Evolutionary conservation across 352 stramenopile genomes (phyloP).

Genomic region (Halophytophthora batemanensis): DNA sequence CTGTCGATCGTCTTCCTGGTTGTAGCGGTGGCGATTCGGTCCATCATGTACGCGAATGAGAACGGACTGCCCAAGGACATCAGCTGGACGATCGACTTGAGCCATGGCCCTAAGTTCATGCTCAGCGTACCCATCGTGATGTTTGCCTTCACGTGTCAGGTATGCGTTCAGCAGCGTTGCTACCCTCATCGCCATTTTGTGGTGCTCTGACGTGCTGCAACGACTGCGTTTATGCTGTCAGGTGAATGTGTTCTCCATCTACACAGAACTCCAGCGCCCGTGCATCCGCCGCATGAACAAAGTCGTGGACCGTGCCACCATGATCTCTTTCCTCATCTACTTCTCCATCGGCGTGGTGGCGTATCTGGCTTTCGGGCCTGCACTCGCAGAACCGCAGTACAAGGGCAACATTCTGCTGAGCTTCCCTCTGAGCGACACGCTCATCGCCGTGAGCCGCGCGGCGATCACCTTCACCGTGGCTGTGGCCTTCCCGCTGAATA

Average conservation of each 20-base stretch:
- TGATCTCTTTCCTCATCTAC: slow-evolving; percentile 74
- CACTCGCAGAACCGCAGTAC: slow-evolving; percentile 59
- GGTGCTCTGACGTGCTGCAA: slow-evolving; percentile 6
- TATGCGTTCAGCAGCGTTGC: slow-evolving; percentile 8
- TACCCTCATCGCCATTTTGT: neutral
- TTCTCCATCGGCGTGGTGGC: slow-evolving; percentile 73
- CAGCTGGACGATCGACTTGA: slow-evolving; percentile 73
- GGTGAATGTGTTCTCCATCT: slow-evolving; percentile 88
- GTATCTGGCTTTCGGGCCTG: slow-evolving; percentile 73
- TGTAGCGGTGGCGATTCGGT: slow-evolving; percentile 72
- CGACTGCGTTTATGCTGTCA: slow-evolving; percentile 8
- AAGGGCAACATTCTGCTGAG: slow-evolving; percentile 85
- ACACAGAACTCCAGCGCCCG: slow-evolving; percentile 82
- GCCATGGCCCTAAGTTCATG: slow-evolving; percentile 72
- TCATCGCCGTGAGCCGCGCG: slow-evolving; percentile 76
- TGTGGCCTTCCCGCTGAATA: slow-evolving; percentile 84
- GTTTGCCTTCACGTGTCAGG: slow-evolving; percentile 88
- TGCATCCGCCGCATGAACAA: slow-evolving; percentile 89
- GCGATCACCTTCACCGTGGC: slow-evolving; percentile 86
- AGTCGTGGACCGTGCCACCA: slow-evolving; percentile 75
- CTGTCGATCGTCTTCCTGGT: slow-evolving; percentile 86
- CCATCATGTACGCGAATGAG: slow-evolving; percentile 59
- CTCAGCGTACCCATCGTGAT: slow-evolving; percentile 86
- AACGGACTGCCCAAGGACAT: slow-evolving; percentile 63
- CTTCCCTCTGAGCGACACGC: slow-evolving; percentile 70